These are phyloP conservation scores for Xylaria scruposa DNA, from an alignment of 495 filamentous ascomycete species.

Conservation along the genomic window DNA sequence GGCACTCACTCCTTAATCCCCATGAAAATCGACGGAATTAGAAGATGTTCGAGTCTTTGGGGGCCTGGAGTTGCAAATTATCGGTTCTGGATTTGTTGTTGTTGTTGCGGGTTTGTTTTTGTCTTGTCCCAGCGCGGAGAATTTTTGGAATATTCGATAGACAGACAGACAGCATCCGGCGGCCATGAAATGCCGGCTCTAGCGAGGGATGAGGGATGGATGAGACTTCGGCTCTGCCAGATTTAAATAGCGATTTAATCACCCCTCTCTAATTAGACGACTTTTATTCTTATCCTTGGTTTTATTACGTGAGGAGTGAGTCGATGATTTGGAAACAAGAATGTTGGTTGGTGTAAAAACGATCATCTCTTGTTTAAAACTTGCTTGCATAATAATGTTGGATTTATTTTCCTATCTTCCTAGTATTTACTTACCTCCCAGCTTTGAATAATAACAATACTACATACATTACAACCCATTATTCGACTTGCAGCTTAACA, in stretches of 20 bases:
- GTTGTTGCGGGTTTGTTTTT: too few species aligned
- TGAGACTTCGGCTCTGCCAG: neutral
- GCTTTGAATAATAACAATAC: too few species aligned
- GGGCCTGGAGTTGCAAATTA: too few species aligned
- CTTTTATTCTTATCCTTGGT: neutral
- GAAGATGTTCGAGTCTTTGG: too few species aligned
- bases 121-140: neutral
- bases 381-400: too few species aligned
- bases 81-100: too few species aligned
- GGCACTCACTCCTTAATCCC: too few species aligned
- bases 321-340: neutral
- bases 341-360: neutral
- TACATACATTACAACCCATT: too few species aligned
- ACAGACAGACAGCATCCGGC: neutral
- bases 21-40: too few species aligned
- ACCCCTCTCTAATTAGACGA: neutral
- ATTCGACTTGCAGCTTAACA: too few species aligned
- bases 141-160: slow-evolving; percentile 9
- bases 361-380: neutral
- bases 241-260: slow-evolving; percentile 16
- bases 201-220: neutral
- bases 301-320: neutral
- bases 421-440: too few species aligned
- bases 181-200: neutral
- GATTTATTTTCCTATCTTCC: too few species aligned